phyloP scores from a whole-genome alignment of 176 grass and related monocot genomes.

The Neostapfia colusana region DNA sequence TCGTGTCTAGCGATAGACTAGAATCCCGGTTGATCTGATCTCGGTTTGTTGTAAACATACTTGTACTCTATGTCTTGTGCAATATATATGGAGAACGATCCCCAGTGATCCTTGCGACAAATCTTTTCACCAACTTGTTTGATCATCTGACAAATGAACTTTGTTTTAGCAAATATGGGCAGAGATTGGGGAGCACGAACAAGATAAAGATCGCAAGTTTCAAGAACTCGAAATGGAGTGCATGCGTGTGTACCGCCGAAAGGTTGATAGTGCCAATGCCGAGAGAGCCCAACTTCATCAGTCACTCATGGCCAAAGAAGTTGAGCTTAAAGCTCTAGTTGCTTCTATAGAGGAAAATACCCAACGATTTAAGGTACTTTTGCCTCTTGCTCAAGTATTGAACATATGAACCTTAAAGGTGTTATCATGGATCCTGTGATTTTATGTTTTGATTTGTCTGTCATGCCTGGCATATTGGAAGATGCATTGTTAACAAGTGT shows the following conservation, averaged over 20 bases:
- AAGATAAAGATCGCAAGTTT: conserved; percentile 87
- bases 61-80: too few species aligned
- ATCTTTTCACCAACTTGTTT: background rate
- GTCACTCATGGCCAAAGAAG: conserved; percentile 73
- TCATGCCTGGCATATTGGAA: background rate
- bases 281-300: conserved; percentile 68
- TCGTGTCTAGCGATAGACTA: too few species aligned
- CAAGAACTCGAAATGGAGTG: conserved; percentile 90
- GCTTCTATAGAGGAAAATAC: conserved; percentile 72
- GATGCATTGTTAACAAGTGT: background rate
- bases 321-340: conserved; percentile 77
- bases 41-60: too few species aligned
- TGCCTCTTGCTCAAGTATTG: conserved; percentile 5
- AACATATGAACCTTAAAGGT: background rate
- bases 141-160: conserved; percentile 31
- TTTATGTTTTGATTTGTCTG: conserved; percentile 23
- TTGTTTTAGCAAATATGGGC: conserved; percentile 77
- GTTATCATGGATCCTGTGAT: background rate
- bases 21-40: too few species aligned
- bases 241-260: conserved; percentile 77
- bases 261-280: conserved; percentile 73
- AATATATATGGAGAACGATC: too few species aligned
- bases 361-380: conserved; percentile 56
- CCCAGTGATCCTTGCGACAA: too few species aligned
- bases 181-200: conserved; percentile 86